Percentiles rank a stretch among this genome's conserved stretches.
Conservation (phyloP, 768 basidiomycete species). For the Amanita subjunquillea region DNA sequence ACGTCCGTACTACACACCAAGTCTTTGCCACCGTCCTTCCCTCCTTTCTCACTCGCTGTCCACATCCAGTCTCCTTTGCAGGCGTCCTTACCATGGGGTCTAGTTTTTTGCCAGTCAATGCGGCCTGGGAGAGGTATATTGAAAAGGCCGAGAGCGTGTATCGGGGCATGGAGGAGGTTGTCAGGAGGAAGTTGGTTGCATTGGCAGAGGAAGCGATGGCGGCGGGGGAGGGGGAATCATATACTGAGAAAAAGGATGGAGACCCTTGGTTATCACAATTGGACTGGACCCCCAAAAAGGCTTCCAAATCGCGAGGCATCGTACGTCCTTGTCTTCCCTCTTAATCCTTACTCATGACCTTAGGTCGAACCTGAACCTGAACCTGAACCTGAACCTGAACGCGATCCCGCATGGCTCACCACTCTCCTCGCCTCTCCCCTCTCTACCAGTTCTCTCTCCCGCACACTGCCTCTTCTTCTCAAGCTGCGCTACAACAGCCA, state of each 20-base stretch:
- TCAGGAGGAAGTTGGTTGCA: slow-evolving; percentile 59
- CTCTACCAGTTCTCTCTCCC: slow-evolving; percentile 29
- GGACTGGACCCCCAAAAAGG: slow-evolving; percentile 90
- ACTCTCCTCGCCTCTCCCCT: slow-evolving; percentile 35
- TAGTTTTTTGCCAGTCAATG: slow-evolving; percentile 83
- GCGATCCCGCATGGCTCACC: slow-evolving; percentile 30
- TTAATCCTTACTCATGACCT: background rate
- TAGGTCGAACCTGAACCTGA: background rate
- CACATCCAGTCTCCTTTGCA: slow-evolving; percentile 88
- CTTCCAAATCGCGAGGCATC: slow-evolving; percentile 59
- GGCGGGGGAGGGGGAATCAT: no score
- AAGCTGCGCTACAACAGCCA: slow-evolving; percentile 48
- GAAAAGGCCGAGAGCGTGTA: slow-evolving; percentile 70
- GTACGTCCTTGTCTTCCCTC: background rate
- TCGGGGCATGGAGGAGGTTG: slow-evolving; percentile 58
- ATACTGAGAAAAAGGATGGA: no score
- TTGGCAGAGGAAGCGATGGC: slow-evolving; percentile 40
- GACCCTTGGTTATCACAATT: slow-evolving; percentile 82
- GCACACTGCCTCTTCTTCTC: slow-evolving; percentile 60
- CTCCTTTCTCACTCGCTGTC: slow-evolving; percentile 72
- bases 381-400: background rate
- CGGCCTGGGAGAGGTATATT: slow-evolving; percentile 82
- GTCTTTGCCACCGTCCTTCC: slow-evolving; percentile 75
- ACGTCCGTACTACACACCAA: slow-evolving; percentile 76
- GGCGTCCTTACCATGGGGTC: slow-evolving; percentile 89